These are phyloP conservation scores for Plasmodium ovale DNA, from an alignment of 169 alveolate species.

Conservation along the genomic window DNA sequence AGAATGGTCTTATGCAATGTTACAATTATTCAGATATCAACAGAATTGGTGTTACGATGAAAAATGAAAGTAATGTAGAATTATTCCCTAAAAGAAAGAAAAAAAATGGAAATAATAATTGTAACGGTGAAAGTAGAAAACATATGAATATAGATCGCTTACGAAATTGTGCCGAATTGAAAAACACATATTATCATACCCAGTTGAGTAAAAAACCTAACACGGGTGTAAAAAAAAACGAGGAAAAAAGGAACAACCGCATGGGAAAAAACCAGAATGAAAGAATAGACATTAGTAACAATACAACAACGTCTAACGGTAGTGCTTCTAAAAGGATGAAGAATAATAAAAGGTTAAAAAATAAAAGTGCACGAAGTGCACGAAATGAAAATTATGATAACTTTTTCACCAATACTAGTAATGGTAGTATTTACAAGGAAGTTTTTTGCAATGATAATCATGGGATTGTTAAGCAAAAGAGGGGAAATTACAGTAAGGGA, in stretches of 20 bases:
- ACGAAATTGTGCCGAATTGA: background rate
- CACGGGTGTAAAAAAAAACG: constrained; percentile 4
- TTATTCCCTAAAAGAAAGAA: constrained; percentile 6
- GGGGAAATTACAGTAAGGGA: background rate
- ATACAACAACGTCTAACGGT: background rate
- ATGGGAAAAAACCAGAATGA: constrained; percentile 8
- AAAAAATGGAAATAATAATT: background rate
- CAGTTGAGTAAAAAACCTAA: constrained; percentile 1
- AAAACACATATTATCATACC: background rate
- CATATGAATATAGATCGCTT: background rate
- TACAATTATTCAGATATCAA: background rate
- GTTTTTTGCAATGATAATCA: no score
- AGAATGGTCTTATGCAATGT: background rate
- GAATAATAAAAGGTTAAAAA: constrained; percentile 1
- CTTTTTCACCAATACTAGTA: no score
- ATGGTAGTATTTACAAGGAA: background rate
- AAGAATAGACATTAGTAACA: background rate
- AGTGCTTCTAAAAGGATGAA: background rate
- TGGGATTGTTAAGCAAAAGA: no score
- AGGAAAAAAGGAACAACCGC: background rate
- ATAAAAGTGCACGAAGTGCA: background rate
- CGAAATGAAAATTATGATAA: no score
- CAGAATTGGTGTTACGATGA: background rate
- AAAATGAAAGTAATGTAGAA: background rate
- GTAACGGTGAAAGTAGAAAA: no score